Evolutionary conservation across 805 yeast species (phyloP), one percentile per base, ranked within the genome.

Genomic region (Ogataea methanolica): DNA sequence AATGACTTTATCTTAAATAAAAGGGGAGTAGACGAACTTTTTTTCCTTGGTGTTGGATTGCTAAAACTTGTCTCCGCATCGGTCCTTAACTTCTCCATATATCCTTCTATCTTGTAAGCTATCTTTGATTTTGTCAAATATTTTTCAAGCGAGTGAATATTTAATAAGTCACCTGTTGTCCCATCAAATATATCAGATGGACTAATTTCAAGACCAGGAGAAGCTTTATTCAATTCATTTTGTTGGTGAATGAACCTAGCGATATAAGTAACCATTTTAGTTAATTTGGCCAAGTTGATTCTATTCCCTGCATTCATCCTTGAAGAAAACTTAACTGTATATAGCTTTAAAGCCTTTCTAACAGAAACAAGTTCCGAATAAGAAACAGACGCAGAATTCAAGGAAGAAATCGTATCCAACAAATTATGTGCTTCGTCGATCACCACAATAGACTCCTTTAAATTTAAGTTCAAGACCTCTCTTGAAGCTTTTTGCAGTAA

Each of bases 341-440:
- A 91, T 0, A 58, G 52, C 39, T 75, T 70, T 36, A 91, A 57
- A 0, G 85, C 82, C 2, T 54, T 54, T 17, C 73, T 65, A 4
- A 85, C 74, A 0, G 50, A 39, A 2, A 54, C 38, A 9, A 88
- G 67, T 33, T 85, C 88, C 0, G 54, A 43, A 1, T 71, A 55
- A 0, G 85, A 68, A 0, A 91, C 68, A 4, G 75, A 64, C 2
- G 81, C 74, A 0, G 96, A 88, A 57, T 85, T 76, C 51, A 92
- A 68, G 2, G 85, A 68, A 1, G 83, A 77, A 3, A 91, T 79
- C 0, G 91, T 82, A 55, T 90, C 97, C 29, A 89, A 61, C 39
- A 91, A 67, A 61, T 91, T 91, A 61, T 91, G 98, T 0, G 97
- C 97, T 61, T 91, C 98, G 63, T 91, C 98, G 26, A 91, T 82